Evolutionary conservation across 2,329 filamentous ascomycete species (phyloP), one percentile per base, ranked within the genome.

Genomic region (Arthrinium phaeospermum): DNA sequence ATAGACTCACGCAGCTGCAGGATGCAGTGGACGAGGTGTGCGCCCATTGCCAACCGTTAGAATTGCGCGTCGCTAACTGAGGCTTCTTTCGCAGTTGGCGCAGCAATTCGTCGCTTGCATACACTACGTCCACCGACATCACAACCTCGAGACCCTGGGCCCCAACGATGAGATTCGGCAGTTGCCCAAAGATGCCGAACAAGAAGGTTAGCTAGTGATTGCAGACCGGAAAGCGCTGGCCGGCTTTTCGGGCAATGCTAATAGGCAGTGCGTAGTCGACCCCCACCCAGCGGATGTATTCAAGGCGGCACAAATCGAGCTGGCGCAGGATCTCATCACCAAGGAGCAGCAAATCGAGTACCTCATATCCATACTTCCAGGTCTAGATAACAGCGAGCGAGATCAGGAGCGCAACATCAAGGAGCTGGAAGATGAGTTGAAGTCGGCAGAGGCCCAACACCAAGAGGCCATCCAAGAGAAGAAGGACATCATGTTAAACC

Each of bases 301-400:
- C 82, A 86, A 88, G 71, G 88, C 89, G 3, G 90, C 91, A 67
- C 88, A 94, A 79, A 86, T 90, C 73, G 93, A 96, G 81, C 86
- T 96, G 70, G 92, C 93, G 49, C 89, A 90, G 74, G 94, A 96
- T 79, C 85, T 96, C 37, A 91, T 96, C 72, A 81, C 93, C 72
- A 94, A 95, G 78, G 92, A 95, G 77, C 93, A 95, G 83, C 93
- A 96, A 83, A 94, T 96, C 74, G 94, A 96, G 81, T 86, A 90
- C 64, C 84, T 96, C 68, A 93, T 96, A 72, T 92, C 91, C 22
- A 89, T 88, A 30, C 86, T 97, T 2, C 94, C 94, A 0, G 94
- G 94, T 0, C 85, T 96, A 30, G 92, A 94, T 64, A 93, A 91
- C 74, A 96, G 92, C 78, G 93, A 96, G 80, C 86, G 89, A 74